Conservation (phyloP, 2,329 filamentous ascomycete genomes). For the Penicillium fuscoglaucum region DNA sequence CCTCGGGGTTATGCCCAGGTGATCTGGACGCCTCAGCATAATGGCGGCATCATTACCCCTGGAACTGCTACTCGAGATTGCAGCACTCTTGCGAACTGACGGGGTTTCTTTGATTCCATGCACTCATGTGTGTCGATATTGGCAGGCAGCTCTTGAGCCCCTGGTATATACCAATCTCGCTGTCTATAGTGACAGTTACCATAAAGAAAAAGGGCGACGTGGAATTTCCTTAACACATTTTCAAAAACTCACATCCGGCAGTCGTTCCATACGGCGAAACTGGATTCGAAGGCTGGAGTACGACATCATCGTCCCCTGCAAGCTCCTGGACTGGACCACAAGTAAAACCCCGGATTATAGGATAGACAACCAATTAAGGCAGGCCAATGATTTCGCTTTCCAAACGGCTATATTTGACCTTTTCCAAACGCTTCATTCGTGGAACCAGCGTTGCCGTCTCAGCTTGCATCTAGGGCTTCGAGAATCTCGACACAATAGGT, state of each 20-base stretch:
- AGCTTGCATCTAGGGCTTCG: slow-evolving; percentile 3
- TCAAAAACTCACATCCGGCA: slow-evolving; percentile 9
- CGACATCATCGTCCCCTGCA: slow-evolving; percentile 10
- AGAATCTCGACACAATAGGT: neutral
- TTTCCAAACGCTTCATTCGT: slow-evolving; percentile 11
- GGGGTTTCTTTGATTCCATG: neutral
- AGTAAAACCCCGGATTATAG: slow-evolving; percentile 5
- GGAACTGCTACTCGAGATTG: neutral
- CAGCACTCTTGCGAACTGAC: neutral
- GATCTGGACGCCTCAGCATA: neutral
- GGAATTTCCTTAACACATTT: slow-evolving; percentile 12
- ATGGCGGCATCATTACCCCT: neutral
- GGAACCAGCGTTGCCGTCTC: slow-evolving; percentile 7
- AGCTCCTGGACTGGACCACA: slow-evolving; percentile 11
- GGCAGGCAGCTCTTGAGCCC: slow-evolving; percentile 14
- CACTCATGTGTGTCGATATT: slow-evolving; percentile 18
- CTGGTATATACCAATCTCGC: slow-evolving; percentile 11
- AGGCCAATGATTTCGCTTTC: slow-evolving; percentile 16
- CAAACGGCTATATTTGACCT: neutral
- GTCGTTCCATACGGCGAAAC: neutral
- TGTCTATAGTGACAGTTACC: slow-evolving; percentile 12
- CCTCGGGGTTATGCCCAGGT: neutral
- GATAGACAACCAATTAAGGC: slow-evolving; percentile 9
- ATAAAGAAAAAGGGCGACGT: neutral
- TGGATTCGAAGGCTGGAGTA: slow-evolving; percentile 13